Percentiles rank a stretch among this genome's conserved stretches.
phyloP scores from a whole-genome alignment of 208 protist species.

The Crithidia brevicula region DNA sequence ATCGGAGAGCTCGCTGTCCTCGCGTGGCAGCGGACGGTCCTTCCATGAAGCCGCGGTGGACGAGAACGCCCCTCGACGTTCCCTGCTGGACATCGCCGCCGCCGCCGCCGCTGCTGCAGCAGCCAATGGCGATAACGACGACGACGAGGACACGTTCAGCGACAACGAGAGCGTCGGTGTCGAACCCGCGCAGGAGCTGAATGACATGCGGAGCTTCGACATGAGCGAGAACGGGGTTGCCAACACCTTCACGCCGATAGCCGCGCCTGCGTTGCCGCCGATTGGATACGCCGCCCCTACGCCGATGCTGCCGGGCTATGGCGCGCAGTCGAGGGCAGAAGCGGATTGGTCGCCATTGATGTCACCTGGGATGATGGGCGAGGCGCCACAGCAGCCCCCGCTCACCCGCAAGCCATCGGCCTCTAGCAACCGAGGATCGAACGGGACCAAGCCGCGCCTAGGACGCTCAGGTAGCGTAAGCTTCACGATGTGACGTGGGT shows the following conservation, averaged over 20 bases:
- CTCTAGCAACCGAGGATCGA: neutral
- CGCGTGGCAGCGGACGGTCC: conserved; percentile 4
- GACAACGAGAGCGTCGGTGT: neutral
- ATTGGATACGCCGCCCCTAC: neutral
- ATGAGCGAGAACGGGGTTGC: neutral
- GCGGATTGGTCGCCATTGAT: no score
- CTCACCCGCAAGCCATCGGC: neutral
- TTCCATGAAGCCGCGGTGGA: conserved; percentile 23
- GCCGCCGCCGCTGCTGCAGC: neutral
- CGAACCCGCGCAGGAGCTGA: neutral
- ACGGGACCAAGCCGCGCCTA: neutral
- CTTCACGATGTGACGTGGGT: neutral
- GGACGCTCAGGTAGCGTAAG: neutral
- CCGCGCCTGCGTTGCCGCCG: neutral
- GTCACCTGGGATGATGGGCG: no score
- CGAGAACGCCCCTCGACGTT: conserved; percentile 1
- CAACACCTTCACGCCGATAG: neutral
- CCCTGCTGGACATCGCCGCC: conserved; percentile 8
- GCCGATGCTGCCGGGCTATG: no score
- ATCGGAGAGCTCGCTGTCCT: neutral
- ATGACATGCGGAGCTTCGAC: neutral
- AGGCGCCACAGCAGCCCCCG: neutral
- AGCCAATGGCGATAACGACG: conserved; percentile 2
- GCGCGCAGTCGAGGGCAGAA: no score
- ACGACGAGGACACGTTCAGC: neutral